Percentiles rank a stretch among this genome's conserved stretches.
phyloP scores from a whole-genome alignment of 73 alveolate genomes.

The Paramecium sonneborni region DNA sequence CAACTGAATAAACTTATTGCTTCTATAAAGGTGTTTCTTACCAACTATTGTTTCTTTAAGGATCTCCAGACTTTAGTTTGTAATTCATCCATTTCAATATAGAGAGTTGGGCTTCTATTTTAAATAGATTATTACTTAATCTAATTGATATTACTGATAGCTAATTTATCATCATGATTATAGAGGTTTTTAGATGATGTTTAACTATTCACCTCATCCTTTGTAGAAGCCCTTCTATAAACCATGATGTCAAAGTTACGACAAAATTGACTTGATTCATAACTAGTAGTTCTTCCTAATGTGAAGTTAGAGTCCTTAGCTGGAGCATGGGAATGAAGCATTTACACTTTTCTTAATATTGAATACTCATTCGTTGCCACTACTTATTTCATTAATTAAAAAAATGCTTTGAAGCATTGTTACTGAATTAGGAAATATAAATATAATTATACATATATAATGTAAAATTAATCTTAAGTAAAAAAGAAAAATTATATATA shows the following conservation, averaged over 20 bases:
- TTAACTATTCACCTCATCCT: not conserved
- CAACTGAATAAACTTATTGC: not conserved
- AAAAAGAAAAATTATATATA: not conserved
- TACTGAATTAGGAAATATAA: not conserved
- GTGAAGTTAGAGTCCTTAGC: not conserved
- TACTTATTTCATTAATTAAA: conserved; percentile 5
- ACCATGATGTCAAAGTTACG: not conserved
- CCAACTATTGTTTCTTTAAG: not conserved
- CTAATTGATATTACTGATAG: not conserved
- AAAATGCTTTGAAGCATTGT: not conserved
- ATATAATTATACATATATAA: not conserved
- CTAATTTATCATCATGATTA: not conserved
- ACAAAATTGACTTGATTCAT: conserved; percentile 13
- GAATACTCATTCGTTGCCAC: not conserved
- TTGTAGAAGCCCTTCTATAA: not conserved
- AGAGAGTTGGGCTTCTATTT: not conserved
- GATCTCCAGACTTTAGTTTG: not conserved
- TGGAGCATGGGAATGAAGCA: not conserved
- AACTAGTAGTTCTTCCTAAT: conserved; percentile 14
- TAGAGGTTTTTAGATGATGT: not conserved
- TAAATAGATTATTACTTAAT: not conserved
- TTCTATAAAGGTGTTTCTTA: not conserved
- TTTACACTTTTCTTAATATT: not conserved
- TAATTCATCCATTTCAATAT: not conserved
- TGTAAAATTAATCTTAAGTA: no score